These are phyloP conservation scores for Lactuca saligna DNA, from an alignment of 129 eudicot species.

Conservation along the genomic window DNA sequence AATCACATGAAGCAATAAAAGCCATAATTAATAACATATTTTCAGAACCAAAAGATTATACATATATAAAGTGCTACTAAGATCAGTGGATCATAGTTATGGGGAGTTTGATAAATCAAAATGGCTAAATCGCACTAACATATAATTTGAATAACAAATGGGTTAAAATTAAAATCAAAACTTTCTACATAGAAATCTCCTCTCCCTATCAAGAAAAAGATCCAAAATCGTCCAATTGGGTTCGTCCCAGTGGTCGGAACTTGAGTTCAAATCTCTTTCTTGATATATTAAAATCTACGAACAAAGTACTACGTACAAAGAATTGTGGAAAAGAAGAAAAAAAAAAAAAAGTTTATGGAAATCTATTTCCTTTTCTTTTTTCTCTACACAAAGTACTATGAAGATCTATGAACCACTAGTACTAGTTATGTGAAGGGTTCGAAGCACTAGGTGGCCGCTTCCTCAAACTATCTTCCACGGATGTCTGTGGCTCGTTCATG, in stretches of 20 bases:
- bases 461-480: slow-evolving; percentile 56
- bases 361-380: slow-evolving; percentile 7
- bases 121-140: slow-evolving; percentile 29
- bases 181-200: slow-evolving; percentile 29
- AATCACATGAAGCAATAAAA: slow-evolving; percentile 14
- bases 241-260: slow-evolving; percentile 4
- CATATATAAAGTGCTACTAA: background rate
- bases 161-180: slow-evolving; percentile 28
- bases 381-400: slow-evolving; percentile 22
- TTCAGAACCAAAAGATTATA: background rate
- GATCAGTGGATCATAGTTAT: background rate
- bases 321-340: background rate
- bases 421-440: slow-evolving; percentile 76
- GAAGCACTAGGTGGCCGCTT: slow-evolving; percentile 59
- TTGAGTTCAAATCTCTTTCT: background rate
- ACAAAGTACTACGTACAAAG: background rate
- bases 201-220: slow-evolving; percentile 11
- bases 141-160: slow-evolving; percentile 23
- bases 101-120: slow-evolving; percentile 17
- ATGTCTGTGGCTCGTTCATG: slow-evolving; percentile 38
- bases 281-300: background rate
- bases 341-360: slow-evolving; percentile 1
- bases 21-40: background rate
- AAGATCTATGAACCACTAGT: slow-evolving; percentile 37
- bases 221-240: slow-evolving; percentile 18